These are phyloP conservation scores for Dictyostelium citrinum DNA, from an alignment of 78 protist genomes.

Conservation along the genomic window DNA sequence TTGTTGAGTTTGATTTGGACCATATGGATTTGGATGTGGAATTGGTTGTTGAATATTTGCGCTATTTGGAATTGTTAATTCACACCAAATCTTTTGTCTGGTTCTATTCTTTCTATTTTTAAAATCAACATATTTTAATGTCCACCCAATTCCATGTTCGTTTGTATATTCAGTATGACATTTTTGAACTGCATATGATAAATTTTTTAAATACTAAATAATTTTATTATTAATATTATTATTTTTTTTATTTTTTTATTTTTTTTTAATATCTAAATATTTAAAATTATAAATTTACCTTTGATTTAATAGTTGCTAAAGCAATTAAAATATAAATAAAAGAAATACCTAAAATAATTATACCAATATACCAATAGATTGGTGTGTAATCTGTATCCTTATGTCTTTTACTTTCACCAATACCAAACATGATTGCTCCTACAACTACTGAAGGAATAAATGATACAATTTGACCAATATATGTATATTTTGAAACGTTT, in stretches of 20 bases:
- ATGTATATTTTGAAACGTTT: constrained; percentile 9
- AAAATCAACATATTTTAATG: constrained; percentile 50
- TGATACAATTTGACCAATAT: constrained; percentile 42
- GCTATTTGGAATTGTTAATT: constrained; percentile 16
- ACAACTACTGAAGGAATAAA: constrained; percentile 19
- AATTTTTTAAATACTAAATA: constrained; percentile 34
- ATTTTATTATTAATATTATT: background rate
- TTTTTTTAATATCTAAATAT: background rate
- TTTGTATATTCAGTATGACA: constrained; percentile 22
- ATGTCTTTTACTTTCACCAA: constrained; percentile 45
- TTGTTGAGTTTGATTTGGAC: background rate
- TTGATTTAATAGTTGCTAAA: constrained; percentile 33
- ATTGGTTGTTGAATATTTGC: constrained; percentile 5
- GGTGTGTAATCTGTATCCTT: constrained; percentile 24
- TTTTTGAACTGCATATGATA: constrained; percentile 24
- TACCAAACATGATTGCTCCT: constrained; percentile 56
- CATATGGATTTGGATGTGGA: background rate
- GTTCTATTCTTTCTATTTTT: constrained; percentile 33
- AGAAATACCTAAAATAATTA: constrained; percentile 32
- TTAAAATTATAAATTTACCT: background rate
- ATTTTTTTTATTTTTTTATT: background rate
- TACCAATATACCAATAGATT: constrained; percentile 76
- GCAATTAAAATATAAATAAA: constrained; percentile 9
- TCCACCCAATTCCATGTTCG: constrained; percentile 29
- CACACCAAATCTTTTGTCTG: constrained; percentile 70